phyloP scores from a whole-genome alignment of 495 filamentous ascomycete genomes.

The Lasiosphaeria ovina region DNA sequence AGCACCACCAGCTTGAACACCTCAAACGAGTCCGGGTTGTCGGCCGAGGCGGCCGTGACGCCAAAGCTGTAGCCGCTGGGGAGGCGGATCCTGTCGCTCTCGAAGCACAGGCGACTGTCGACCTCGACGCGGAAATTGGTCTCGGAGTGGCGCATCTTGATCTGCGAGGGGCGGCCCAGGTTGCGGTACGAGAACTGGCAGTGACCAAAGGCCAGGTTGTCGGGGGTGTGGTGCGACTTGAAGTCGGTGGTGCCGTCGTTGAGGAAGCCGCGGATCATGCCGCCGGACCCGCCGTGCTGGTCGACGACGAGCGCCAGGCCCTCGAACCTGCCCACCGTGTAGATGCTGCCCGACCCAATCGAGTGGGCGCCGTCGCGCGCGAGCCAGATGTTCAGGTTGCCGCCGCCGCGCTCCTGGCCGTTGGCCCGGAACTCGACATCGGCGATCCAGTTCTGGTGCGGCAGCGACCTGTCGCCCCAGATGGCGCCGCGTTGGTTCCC shows the following conservation, averaged over 20 bases:
- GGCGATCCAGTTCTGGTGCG: conserved; percentile 68
- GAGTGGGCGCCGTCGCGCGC: conserved; percentile 64
- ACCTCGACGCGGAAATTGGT: conserved; percentile 72
- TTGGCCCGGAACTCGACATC: conserved; percentile 85
- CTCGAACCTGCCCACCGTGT: conserved; percentile 79
- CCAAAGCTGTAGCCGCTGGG: conserved; percentile 83
- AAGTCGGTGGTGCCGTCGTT: conserved; percentile 88
- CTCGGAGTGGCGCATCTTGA: conserved; percentile 68
- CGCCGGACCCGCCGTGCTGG: conserved; percentile 76
- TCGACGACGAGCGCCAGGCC: conserved; percentile 85
- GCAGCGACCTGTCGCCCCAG: conserved; percentile 68
- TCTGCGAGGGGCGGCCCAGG: conserved; percentile 72
- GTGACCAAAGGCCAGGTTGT: conserved; percentile 88
- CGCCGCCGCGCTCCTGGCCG: conserved; percentile 79
- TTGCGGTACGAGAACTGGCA: conserved; percentile 92
- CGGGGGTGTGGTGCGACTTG: conserved; percentile 72
- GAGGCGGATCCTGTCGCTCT: conserved; percentile 71
- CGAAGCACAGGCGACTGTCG: conserved; percentile 81
- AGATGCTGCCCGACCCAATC: conserved; percentile 71
- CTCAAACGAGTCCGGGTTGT: conserved; percentile 92
- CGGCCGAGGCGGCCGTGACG: conserved; percentile 81
- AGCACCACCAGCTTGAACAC: conserved; percentile 79
- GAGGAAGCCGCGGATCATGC: conserved; percentile 84
- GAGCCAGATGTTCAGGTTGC: conserved; percentile 94
- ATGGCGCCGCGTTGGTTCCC: conserved; percentile 81